Base-by-base conservation (phyloP, 116 monocot genomes). In the Thalassia testudinum region DNA sequence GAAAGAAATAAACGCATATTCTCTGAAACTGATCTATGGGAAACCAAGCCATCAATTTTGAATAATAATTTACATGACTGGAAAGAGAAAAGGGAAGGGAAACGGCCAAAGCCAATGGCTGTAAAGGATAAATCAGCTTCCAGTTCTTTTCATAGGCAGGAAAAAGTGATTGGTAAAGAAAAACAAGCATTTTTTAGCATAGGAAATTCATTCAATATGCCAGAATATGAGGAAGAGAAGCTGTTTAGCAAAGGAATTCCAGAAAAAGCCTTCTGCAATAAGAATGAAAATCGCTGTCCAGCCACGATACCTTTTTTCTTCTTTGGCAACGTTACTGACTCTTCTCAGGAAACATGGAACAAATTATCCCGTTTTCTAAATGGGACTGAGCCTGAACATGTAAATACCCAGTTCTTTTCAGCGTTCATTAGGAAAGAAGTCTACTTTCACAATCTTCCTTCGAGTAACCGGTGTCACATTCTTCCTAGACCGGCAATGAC, bases 371-470 rank as follows among this genome's bases (percentile, higher is more conserved):
- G 75, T 48, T 92, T 92, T 61, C 37, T 92, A 14, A 74, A 75
- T 72, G 74, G 49, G 25, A 66, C 49, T 17, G 65, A 83, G 43
- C 86, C 87, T 3, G 83, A 92, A 59, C 70, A 61, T 61, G 75
- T 62, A 3, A 77, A 80, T 48, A 20, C 70, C 15, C 72, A 78
- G 48, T 86, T 62, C 37, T 92, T 92, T 65, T 92, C 92, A 5
- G 86, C 86, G 58, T 59, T 86, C 18, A 70, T 65, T 13, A 64
- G 87, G 18, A 86, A 73, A 42, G 83, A 92, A 70, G 83, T 86
- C 0, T 92, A 92, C 48, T 45, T 92, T 62, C 92, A 92, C 64
- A 87, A 86, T 60, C 75, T 92, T 65, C 92, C 92, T 1, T 70
- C 44, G 5, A 64, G 60, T 12, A 56, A 28, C 27, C 71, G 83